Evolutionary conservation across 768 basidiomycete species (phyloP).

Genomic region (Dioszegia hungarica): DNA sequence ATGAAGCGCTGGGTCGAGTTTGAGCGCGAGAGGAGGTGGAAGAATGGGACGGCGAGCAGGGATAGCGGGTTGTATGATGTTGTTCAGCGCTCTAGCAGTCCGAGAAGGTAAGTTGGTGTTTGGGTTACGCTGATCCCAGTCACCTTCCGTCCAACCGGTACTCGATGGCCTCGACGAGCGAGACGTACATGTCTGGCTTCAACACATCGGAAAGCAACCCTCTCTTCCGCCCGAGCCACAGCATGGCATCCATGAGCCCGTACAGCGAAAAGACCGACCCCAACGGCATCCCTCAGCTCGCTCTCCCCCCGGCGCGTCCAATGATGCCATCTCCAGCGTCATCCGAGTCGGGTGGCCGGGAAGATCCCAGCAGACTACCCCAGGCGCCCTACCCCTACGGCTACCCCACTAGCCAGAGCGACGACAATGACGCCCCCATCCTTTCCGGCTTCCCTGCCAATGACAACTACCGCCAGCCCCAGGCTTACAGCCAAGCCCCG

Average conservation of each 20-base stretch:
- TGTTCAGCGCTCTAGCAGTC: conserved; percentile 50
- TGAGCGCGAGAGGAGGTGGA: conserved; percentile 91
- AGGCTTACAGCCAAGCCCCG: conserved; percentile 38
- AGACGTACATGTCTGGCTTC: conserved; percentile 54
- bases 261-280: conserved; percentile 61
- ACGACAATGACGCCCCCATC: conserved; percentile 35
- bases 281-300: conserved; percentile 55
- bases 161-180: conserved; percentile 72
- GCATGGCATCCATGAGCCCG: conserved; percentile 39
- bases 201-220: conserved; percentile 33
- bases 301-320: conserved; percentile 32
- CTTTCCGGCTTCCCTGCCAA: conserved; percentile 26
- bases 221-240: conserved; percentile 38
- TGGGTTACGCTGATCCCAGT: conserved; percentile 11
- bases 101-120: conserved; percentile 55
- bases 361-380: conserved; percentile 4
- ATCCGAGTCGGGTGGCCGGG: conserved; percentile 39
- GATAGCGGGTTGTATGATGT: conserved; percentile 68
- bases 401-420: conserved; percentile 16
- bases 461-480: conserved; percentile 26
- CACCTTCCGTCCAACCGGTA: conserved; percentile 55
- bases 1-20: conserved; percentile 99
- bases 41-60: conserved; percentile 73
- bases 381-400: conserved; percentile 1
- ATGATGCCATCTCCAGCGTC: conserved; percentile 46